Base-by-base conservation (phyloP, 2,329 filamentous ascomycete species). In the Pseudogymnoascus sp. region DNA sequence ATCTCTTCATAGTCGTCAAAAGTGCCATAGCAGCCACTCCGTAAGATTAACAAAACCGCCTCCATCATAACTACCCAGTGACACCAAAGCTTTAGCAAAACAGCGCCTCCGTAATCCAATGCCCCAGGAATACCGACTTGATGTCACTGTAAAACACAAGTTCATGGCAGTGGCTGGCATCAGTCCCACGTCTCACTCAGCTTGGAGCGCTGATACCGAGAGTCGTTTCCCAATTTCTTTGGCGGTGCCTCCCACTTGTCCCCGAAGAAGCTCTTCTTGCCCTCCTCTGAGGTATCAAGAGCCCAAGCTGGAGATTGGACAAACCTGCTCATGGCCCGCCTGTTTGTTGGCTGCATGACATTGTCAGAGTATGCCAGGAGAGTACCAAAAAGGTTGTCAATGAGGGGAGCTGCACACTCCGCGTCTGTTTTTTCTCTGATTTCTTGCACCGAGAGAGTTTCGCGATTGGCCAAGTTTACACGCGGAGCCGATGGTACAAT, bases 211-310 rank as follows among this genome's bases (percentile, higher is more conserved):
- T 33, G 55, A 36, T 61, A 36, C 8, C 60, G 40, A 35, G 60
- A 29, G 25, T 61, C 60, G 7, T 15, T 58, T 35, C 42, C 60
- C 27, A 21, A n/a, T 1, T 31, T 15, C 36, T 60, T 60, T 60
- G 61, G 61, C 9, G 55, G 45, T 36, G 18, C 35, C 10, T 27
- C 59, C 59, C 39, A 70, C 58, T 70, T 68, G 40, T 72, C 69
- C 2, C 70, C 70, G 64, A 71, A 73, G 45, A 67, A 64, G 31
- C 64, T 69, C 2, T 64, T 60, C 29, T 70, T 71, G 13, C 70
- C 71, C 27, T 67, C 63, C 10, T 64, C 58, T 15, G 61, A 67
- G 3, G 48, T 36, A 62, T 73, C 71, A 55, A 73, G 66, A 4
- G 66, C 63, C 45, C 65, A 67, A 9, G 61, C 60, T n/a, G 65